Percentiles rank a stretch among this genome's conserved stretches.
Conservation (phyloP, 1,139 yeast species). For the Taphrina sp. region DNA sequence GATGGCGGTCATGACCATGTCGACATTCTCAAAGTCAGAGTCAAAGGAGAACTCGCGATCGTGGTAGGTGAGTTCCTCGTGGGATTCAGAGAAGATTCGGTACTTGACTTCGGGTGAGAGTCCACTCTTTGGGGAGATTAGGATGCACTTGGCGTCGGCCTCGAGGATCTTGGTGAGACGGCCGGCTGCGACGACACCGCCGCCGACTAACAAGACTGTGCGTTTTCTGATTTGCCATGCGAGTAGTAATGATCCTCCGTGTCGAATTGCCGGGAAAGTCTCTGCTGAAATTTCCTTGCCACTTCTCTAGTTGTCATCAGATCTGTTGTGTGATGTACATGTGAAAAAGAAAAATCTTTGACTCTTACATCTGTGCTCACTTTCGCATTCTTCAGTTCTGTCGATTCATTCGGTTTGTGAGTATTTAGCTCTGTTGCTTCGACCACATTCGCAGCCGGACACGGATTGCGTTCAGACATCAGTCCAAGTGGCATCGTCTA, state of each 20-base stretch:
- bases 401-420: constrained; percentile 8
- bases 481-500: constrained; percentile 8
- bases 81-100: constrained; percentile 47
- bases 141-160: constrained; percentile 70
- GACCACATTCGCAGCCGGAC: constrained; percentile 3
- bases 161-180: constrained; percentile 64
- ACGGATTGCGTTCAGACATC: constrained; percentile 1
- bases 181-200: constrained; percentile 74
- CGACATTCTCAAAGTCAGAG: constrained; percentile 39
- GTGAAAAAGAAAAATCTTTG: constrained; percentile 15
- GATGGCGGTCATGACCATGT: constrained; percentile 70
- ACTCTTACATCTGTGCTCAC: constrained; percentile 11
- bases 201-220: constrained; percentile 70
- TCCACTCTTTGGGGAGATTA: constrained; percentile 57
- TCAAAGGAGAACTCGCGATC: constrained; percentile 51
- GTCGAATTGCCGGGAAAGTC: constrained; percentile 33
- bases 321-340: too few species aligned
- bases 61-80: constrained; percentile 50
- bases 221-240: constrained; percentile 69
- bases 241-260: constrained; percentile 58
- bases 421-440: constrained; percentile 12
- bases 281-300: constrained; percentile 27
- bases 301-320: too few species aligned
- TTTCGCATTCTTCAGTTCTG: constrained; percentile 22
- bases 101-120: constrained; percentile 54